phyloP scores from a whole-genome alignment of 805 yeast genomes.

The Metschnikowia chrysomelidarum region DNA sequence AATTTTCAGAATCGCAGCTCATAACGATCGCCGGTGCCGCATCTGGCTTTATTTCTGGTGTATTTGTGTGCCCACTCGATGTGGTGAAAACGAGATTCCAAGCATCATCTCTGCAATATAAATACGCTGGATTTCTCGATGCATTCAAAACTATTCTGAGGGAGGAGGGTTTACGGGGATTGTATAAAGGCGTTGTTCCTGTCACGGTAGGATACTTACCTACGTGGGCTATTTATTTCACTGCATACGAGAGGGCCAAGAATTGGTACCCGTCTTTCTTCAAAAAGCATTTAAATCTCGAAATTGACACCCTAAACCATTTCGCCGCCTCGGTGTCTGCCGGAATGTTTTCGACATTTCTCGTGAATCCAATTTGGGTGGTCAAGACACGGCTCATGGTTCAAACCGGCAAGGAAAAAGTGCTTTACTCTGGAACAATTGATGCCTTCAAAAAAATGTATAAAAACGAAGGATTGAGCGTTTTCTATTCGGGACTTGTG shows the following conservation, averaged over 20 bases:
- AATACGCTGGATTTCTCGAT: slow-evolving; percentile 57
- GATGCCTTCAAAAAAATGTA: slow-evolving; percentile 85
- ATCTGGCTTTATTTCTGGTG: slow-evolving; percentile 90
- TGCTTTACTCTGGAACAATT: slow-evolving; percentile 68
- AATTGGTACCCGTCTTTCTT: slow-evolving; percentile 45
- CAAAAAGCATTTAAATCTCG: slow-evolving; percentile 23
- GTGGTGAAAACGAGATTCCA: slow-evolving; percentile 93
- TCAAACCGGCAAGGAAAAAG: slow-evolving; percentile 50
- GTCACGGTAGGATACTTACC: slow-evolving; percentile 92
- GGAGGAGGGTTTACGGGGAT: slow-evolving; percentile 81
- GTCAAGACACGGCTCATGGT: slow-evolving; percentile 93
- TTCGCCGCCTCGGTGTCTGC: slow-evolving; percentile 76
- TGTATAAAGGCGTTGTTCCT: slow-evolving; percentile 91
- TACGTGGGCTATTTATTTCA: slow-evolving; percentile 95
- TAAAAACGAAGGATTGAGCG: slow-evolving; percentile 70
- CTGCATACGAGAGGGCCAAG: slow-evolving; percentile 83
- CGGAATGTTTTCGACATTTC: slow-evolving; percentile 79
- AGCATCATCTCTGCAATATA: slow-evolving; percentile 69
- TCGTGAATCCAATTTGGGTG: slow-evolving; percentile 97
- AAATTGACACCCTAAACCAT: slow-evolving; percentile 34
- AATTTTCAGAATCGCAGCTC: slow-evolving; percentile 48
- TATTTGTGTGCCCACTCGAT: slow-evolving; percentile 90
- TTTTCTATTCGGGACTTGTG: slow-evolving; percentile 84
- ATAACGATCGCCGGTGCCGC: slow-evolving; percentile 87
- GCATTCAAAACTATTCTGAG: slow-evolving; percentile 63